These are phyloP conservation scores for Fusarium brachygibbosum DNA, from an alignment of 2,329 filamentous ascomycete genomes.

Conservation along the genomic window DNA sequence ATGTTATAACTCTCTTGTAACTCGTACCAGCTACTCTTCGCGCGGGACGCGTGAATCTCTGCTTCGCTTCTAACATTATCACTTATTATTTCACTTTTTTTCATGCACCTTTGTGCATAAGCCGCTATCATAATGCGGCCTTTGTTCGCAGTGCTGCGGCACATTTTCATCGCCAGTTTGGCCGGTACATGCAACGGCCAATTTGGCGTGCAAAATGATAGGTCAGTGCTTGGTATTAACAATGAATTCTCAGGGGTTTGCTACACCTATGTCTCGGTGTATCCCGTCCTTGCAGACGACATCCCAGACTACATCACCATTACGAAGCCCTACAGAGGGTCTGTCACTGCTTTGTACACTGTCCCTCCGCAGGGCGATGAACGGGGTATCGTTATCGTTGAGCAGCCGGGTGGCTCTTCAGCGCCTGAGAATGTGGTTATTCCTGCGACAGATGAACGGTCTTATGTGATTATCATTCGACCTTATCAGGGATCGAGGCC, in stretches of 20 bases:
- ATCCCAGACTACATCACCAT: conserved; percentile 42
- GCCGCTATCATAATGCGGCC: conserved; percentile 26
- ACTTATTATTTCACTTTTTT: conserved; percentile 5
- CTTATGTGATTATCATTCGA: conserved; percentile 42
- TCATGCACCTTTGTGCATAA: conserved; percentile 7
- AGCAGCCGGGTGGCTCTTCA: conserved; percentile 31
- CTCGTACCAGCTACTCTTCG: not conserved
- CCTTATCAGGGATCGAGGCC: conserved; percentile 30
- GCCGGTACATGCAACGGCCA: conserved; percentile 14
- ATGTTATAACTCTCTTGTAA: conserved; percentile 28
- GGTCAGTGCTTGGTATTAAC: conserved; percentile 41
- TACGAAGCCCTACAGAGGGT: conserved; percentile 39
- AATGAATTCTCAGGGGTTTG: conserved; percentile 43
- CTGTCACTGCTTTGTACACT: conserved; percentile 38
- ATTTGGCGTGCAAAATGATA: conserved; percentile 42
- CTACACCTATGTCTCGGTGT: conserved; percentile 48
- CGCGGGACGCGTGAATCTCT: not conserved
- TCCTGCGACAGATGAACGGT: conserved; percentile 31
- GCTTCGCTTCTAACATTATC: conserved; percentile 3
- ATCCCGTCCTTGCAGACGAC: conserved; percentile 40
- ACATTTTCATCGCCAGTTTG: conserved; percentile 21
- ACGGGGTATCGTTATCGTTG: conserved; percentile 39
- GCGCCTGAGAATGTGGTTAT: conserved; percentile 35
- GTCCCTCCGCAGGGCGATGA: conserved; percentile 40
- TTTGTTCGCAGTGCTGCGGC: conserved; percentile 21